Evolutionary conservation across 352 stramenopile species (phyloP), one percentile per base, ranked within the genome.

Genomic region (Globisporangium nagaii): DNA sequence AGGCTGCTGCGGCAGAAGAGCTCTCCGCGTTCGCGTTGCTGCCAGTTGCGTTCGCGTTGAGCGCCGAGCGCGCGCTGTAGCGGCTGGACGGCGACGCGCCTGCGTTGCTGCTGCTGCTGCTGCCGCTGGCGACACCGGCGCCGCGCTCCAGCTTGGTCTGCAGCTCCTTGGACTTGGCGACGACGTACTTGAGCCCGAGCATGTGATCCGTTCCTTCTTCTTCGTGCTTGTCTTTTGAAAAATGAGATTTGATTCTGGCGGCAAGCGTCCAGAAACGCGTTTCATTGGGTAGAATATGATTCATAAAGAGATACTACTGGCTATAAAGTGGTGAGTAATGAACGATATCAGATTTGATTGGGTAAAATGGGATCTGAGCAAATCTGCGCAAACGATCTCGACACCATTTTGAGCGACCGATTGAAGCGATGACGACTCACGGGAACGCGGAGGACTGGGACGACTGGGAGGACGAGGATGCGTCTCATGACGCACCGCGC

Each of bases 81-180:
- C 43, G 43, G 6, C 32, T 58, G 20, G 30, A 49, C 1, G 52
- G 24, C 6, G 52, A 45, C 15, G 32, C 42, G 39, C 20, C 42
- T 35, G 42, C 12, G 5, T 31, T 44, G 32, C 15, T 50, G 51
- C 15, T 50, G 51, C n/a, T 58, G 25, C 30, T 43, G 51, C 7
- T 37, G 17, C 4, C 15, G 20, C 4, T 15, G 13, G 17, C 24
- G 43, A n/a, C n/a, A 0, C 20, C 28, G 19, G 35, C 25, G 2
- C 35, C 36, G 17, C 70, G 66, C 40, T 89, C 76, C 1, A 88
- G 65, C 48, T 63, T 79, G 32, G 70, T 77, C 41, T 77, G 76
- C 42, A 88, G 65, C 61, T 86, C 79, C 36, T 74, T 84, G 49
- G 76, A 88, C 71, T 90, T 90, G 60, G 74, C 75, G 42, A 90